Conservation (phyloP, 148 eudicot species). For the Linanthus parryae region DNA sequence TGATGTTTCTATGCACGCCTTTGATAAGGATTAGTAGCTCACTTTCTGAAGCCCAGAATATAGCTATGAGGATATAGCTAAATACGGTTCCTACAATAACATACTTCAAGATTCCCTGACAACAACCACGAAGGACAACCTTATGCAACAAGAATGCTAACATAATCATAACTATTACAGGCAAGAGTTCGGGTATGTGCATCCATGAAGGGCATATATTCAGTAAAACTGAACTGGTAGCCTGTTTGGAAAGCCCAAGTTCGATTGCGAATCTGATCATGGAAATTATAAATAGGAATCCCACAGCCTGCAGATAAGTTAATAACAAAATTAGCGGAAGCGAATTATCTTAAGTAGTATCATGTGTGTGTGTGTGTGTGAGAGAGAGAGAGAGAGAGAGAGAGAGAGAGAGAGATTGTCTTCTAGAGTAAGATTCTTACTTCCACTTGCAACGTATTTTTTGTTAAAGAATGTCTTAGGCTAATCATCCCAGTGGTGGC, state of each 20-base stretch:
- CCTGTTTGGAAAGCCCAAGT: slow-evolving; percentile 78
- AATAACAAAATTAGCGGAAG: background rate
- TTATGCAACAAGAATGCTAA: slow-evolving; percentile 48
- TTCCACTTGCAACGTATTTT: slow-evolving; percentile 48
- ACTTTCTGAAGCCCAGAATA: slow-evolving; percentile 61
- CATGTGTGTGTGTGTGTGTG: background rate
- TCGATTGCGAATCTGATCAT: slow-evolving; percentile 59
- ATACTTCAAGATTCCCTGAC: slow-evolving; percentile 33
- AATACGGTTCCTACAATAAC: slow-evolving; percentile 48
- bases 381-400: background rate
- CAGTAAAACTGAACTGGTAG: slow-evolving; percentile 31
- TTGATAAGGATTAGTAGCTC: slow-evolving; percentile 30
- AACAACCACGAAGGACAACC: slow-evolving; percentile 22
- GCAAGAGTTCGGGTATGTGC: slow-evolving; percentile 35
- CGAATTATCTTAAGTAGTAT: background rate
- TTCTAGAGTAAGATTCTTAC: slow-evolving; percentile 32
- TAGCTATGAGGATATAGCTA: slow-evolving; percentile 57
- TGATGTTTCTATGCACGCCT: slow-evolving; percentile 30
- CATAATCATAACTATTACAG: slow-evolving; percentile 41
- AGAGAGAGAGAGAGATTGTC: slow-evolving; percentile 6
- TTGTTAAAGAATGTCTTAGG: slow-evolving; percentile 52
- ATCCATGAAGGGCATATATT: slow-evolving; percentile 32
- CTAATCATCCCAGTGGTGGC: slow-evolving; percentile 62
- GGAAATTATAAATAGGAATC: slow-evolving; percentile 45
- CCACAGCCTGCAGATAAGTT: slow-evolving; percentile 48